Conservation (phyloP, 2,329 filamentous ascomycete species). For the Tolypocladium sp. region DNA sequence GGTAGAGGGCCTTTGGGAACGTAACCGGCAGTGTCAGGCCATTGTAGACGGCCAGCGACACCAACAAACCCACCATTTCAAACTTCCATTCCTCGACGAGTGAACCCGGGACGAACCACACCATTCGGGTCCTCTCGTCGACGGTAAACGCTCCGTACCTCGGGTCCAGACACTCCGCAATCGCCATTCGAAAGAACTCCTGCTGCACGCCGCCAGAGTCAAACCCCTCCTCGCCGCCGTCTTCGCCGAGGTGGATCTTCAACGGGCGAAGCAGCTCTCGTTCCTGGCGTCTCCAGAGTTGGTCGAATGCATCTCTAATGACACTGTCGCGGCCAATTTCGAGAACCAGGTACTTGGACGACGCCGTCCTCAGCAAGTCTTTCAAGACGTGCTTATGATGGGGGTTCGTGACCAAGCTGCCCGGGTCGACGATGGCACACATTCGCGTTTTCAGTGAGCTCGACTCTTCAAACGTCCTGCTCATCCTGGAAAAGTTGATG, state of each 20-base stretch:
- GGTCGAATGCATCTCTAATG: slow-evolving; percentile 68
- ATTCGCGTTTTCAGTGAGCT: slow-evolving; percentile 47
- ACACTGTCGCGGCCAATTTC: slow-evolving; percentile 59
- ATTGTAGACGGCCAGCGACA: slow-evolving; percentile 88
- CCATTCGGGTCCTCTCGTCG: slow-evolving; percentile 66
- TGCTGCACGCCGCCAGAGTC: slow-evolving; percentile 95
- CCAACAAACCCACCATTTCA: slow-evolving; percentile 77
- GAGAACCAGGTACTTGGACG: slow-evolving; percentile 62
- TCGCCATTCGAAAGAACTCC: slow-evolving; percentile 83
- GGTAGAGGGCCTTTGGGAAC: slow-evolving; percentile 78
- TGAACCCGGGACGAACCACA: slow-evolving; percentile 81
- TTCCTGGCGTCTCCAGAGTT: slow-evolving; percentile 79
- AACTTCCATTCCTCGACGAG: slow-evolving; percentile 82
- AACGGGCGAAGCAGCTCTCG: slow-evolving; percentile 76
- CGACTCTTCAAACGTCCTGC: slow-evolving; percentile 64
- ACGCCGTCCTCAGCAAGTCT: slow-evolving; percentile 55
- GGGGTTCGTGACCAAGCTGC: slow-evolving; percentile 44
- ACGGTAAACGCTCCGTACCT: slow-evolving; percentile 73
- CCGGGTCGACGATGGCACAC: slow-evolving; percentile 43
- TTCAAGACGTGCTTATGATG: slow-evolving; percentile 54
- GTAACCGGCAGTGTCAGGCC: slow-evolving; percentile 84
- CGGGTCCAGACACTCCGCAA: slow-evolving; percentile 70
- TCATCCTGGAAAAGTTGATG: slow-evolving; percentile 84
- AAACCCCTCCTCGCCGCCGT: slow-evolving; percentile 76
- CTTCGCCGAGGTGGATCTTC: slow-evolving; percentile 79